Evolutionary conservation across 352 stramenopile genomes (phyloP), one percentile per base, ranked within the genome.

Genomic region (Aphanomyces cochlioides): DNA sequence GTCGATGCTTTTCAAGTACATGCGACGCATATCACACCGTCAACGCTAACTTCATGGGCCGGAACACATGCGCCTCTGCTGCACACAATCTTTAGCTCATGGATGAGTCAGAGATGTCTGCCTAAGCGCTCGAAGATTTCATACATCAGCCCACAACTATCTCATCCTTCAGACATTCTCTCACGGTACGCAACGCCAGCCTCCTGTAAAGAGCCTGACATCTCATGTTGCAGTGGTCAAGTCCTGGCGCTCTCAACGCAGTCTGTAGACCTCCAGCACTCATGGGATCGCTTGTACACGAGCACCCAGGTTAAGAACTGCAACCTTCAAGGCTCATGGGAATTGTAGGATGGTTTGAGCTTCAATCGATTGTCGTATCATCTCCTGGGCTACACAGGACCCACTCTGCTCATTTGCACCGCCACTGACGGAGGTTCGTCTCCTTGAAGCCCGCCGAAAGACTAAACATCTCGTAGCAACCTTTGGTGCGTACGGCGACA

Each of bases 401-500:
- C 85, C 13, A 95, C 87, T 7, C 61, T 95, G 6, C 77, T 84
- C 10, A 69, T 95, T 39, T 90, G 90, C 36, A 84, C 76, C 54
- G 81, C 88, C 73, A 82, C 78, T 0, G 74, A 89, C 73, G 87
- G 85, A 79, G 82, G 82, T 88, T 75, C 56, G 56, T 12, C 67
- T 54, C 71, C 53, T 28, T 63, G 47, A 17, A 28, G 67, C 7
- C 56, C 53, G 4, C 21, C 28, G 28, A 28, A 28, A 28, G 28
- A 28, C 28, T 28, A 28, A 28, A 28, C 28, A 28, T 28, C 28
- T 28, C 28, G 28, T 28, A 95, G 87, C 82, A 48, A 75, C 90
- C n/a, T 95, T 95, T 77, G 87, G 87, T 6, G 90, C 92, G 77
- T 93, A 90, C 69, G 91, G 84, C 59, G 87, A 95, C 74, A 89